Conservation (phyloP, 352 stramenopile genomes). For the Aphanomyces cochlioides region DNA sequence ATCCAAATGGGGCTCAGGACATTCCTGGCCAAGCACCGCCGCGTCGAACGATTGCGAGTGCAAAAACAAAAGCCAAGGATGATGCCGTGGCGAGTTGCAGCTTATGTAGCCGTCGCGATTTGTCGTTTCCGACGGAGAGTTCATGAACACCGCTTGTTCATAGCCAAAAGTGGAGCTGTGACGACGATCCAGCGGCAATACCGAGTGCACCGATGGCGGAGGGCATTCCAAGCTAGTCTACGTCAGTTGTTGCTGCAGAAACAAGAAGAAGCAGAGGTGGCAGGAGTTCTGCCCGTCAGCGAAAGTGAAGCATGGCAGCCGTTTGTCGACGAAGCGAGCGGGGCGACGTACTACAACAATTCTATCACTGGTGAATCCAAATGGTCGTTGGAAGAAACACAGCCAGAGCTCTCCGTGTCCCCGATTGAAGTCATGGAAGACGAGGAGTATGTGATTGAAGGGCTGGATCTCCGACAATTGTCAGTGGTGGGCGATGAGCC, state of each 20-base stretch:
- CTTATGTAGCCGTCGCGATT: no score
- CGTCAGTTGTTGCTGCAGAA: background rate
- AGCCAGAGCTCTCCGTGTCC: background rate
- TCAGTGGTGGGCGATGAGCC: no score
- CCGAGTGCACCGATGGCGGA: background rate
- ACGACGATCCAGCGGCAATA: background rate
- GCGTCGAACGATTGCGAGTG: background rate
- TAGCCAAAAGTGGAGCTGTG: no score
- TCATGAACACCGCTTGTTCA: no score
- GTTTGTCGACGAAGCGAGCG: background rate
- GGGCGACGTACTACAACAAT: background rate
- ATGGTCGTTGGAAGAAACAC: background rate
- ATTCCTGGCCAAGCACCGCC: background rate
- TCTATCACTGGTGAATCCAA: conserved; percentile 3
- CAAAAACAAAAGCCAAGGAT: background rate
- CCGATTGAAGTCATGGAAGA: background rate
- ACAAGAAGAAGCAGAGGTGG: background rate
- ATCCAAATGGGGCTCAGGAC: background rate
- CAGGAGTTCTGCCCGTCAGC: background rate
- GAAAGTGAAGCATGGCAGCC: background rate
- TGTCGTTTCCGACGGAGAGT: no score
- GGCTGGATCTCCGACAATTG: background rate
- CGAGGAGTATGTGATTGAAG: background rate
- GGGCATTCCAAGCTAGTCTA: background rate
- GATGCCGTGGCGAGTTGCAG: background rate